Percentiles rank a stretch among this genome's conserved stretches.
Conservation (phyloP, 1,284 basidiomycete genomes). For the Dichomitus squalens region DNA sequence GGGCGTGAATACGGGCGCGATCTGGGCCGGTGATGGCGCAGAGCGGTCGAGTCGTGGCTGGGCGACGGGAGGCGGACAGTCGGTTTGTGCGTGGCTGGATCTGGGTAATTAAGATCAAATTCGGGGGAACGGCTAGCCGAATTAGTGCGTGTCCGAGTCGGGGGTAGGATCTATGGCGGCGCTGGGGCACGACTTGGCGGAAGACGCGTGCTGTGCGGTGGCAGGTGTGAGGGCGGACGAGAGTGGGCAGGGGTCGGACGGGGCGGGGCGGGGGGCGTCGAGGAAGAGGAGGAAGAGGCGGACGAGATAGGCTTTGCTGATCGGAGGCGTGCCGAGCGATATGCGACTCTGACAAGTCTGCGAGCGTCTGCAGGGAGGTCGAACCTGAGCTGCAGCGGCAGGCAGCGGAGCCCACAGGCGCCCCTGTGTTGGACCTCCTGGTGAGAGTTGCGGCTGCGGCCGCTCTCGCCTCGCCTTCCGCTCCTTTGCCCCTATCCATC, state of each 20-base stretch:
- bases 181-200: too few relatives aligned
- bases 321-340: conserved; percentile 29
- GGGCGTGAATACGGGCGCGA: too few relatives aligned
- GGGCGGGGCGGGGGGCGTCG: conserved; percentile 1
- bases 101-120: conserved; percentile 25
- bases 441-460: conserved; percentile 20
- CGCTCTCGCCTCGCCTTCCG: conserved; percentile 20
- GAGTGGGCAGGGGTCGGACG: neutral
- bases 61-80: conserved; percentile 6
- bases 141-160: conserved; percentile 10
- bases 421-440: conserved; percentile 31
- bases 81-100: conserved; percentile 15
- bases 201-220: conserved; percentile 11
- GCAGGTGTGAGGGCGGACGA: neutral
- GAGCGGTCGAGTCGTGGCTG: neutral
- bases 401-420: conserved; percentile 23
- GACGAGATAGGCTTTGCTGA: conserved; percentile 29
- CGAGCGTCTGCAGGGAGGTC: conserved; percentile 18
- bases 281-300: neutral
- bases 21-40: neutral
- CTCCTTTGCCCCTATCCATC: conserved; percentile 29
- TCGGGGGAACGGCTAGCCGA: conserved; percentile 19
- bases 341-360: conserved; percentile 24
- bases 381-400: conserved; percentile 22
- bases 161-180: conserved; percentile 9